A percentile compares a stretch with the other conserved stretches of the same genome.
Evolutionary conservation across 106 monocot species (phyloP).

Genomic region (Ottelia alismoides): DNA sequence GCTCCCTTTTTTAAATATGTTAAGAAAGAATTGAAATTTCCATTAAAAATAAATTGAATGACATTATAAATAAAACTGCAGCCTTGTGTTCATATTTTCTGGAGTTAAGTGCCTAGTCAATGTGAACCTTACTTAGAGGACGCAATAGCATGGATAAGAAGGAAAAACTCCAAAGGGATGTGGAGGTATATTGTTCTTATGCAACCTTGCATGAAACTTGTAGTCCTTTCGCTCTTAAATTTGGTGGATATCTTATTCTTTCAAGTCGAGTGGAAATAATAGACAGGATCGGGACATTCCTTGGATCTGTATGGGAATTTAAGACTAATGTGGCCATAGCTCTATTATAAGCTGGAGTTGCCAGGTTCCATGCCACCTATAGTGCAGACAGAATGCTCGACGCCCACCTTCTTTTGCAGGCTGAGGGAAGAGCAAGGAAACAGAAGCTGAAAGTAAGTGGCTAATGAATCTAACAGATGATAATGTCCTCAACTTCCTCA

Average conservation of each 20-base stretch:
- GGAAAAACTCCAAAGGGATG: conserved; percentile 86
- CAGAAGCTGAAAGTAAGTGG: conserved; percentile 65
- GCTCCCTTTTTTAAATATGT: too few species aligned
- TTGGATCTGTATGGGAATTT: conserved; percentile 88
- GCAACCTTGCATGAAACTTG: too few species aligned
- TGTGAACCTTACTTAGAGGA: conserved; percentile 86
- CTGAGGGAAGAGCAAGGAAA: conserved; percentile 74
- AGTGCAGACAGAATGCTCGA: conserved; percentile 77
- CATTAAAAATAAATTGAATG: too few species aligned
- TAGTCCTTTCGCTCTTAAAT: neutral
- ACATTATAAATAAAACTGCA: conserved; percentile 94
- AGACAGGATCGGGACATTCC: conserved; percentile 88
- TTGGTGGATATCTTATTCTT: neutral
- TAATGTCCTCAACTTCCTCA: neutral
- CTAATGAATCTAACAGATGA: neutral
- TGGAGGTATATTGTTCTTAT: conserved; percentile 79
- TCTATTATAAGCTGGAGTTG: conserved; percentile 82
- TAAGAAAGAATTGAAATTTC: too few species aligned
- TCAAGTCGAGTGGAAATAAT: conserved; percentile 90
- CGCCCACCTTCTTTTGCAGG: conserved; percentile 58
- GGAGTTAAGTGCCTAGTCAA: conserved; percentile 79
- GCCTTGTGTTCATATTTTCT: conserved; percentile 85
- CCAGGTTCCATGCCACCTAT: conserved; percentile 72
- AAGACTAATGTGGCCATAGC: conserved; percentile 54
- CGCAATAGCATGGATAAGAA: conserved; percentile 89